Percentiles rank a stretch among this genome's conserved stretches.
Conservation (phyloP, 1,284 basidiomycete species). For the Cryptococcus jaspeensis region DNA sequence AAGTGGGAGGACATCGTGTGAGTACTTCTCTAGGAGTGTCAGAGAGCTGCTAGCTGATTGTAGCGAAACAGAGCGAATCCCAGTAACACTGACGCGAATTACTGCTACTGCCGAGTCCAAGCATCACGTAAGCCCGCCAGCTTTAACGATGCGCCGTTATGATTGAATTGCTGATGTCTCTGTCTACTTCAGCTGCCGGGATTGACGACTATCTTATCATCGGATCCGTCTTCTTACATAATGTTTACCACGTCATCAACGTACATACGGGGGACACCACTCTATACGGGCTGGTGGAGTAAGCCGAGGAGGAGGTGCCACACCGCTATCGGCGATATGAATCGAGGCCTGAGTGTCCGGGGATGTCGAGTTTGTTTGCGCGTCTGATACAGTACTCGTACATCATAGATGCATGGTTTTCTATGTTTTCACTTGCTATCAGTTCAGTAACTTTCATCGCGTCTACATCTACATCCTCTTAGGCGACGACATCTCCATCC, state of each 20-base stretch:
- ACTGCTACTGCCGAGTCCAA: conserved; percentile 8
- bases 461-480: too few species aligned
- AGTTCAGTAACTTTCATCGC: too few species aligned
- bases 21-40: not conserved
- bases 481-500: too few species aligned
- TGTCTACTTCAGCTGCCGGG: not conserved
- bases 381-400: not conserved
- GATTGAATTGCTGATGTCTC: not conserved
- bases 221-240: conserved; percentile 12
- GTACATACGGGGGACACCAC: conserved; percentile 10
- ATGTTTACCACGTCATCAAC: conserved; percentile 16
- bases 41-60: not conserved
- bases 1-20: conserved; percentile 17
- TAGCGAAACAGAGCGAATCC: conserved; percentile 1
- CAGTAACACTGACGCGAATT: not conserved
- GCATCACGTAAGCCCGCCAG: not conserved
- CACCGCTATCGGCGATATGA: not conserved
- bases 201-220: conserved; percentile 8
- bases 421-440: too few species aligned
- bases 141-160: not conserved
- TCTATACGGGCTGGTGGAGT: conserved; percentile 8
- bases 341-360: not conserved
- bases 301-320: not conserved
- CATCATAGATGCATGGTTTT: too few species aligned
- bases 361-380: not conserved